A percentile compares a stretch with the other conserved stretches of the same genome.
These are phyloP conservation scores for Vigna nakashimae DNA, from an alignment of 306 rosid species.

Conservation along the genomic window DNA sequence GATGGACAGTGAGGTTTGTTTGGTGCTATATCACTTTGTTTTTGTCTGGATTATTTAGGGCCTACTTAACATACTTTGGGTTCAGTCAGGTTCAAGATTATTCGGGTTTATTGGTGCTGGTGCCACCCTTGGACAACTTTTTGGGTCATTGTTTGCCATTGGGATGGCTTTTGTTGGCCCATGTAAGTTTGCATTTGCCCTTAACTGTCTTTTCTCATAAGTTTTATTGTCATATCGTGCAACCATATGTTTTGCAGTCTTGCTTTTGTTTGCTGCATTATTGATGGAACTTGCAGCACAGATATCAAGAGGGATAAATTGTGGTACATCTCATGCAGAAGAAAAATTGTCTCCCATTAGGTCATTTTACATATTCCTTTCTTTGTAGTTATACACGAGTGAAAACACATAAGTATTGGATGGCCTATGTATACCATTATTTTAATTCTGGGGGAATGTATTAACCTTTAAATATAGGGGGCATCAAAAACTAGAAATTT, in stretches of 20 bases:
- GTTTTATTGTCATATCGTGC: conserved; percentile 19
- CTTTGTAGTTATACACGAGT: conserved; percentile 20
- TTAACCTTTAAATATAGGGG: conserved; percentile 7
- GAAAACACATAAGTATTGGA: conserved; percentile 24
- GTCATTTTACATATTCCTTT: conserved; percentile 48
- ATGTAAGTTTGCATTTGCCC: conserved; percentile 60
- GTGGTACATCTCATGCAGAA: conserved; percentile 51
- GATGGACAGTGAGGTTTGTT: conserved; percentile 84
- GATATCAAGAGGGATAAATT: conserved; percentile 80
- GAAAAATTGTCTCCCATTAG: conserved; percentile 79
- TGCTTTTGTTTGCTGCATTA: conserved; percentile 86
- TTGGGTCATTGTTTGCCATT: conserved; percentile 90
- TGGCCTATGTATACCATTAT: background rate
- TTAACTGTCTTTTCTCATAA: conserved; percentile 18
- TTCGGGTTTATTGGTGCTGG: conserved; percentile 99
- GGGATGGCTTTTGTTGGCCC: conserved; percentile 96
- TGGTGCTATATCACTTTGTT: conserved; percentile 37
- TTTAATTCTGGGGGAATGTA: background rate
- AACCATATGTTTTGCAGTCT: conserved; percentile 53
- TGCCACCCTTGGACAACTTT: conserved; percentile 98
- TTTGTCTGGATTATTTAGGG: conserved; percentile 15
- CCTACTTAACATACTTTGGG: conserved; percentile 50
- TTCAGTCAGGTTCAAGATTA: conserved; percentile 99
- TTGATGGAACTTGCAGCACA: conserved; percentile 95
- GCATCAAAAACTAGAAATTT: conserved; percentile 17